Conservation (phyloP, 192 early-diverging fungal species). For the Rhizophagus sp. region DNA sequence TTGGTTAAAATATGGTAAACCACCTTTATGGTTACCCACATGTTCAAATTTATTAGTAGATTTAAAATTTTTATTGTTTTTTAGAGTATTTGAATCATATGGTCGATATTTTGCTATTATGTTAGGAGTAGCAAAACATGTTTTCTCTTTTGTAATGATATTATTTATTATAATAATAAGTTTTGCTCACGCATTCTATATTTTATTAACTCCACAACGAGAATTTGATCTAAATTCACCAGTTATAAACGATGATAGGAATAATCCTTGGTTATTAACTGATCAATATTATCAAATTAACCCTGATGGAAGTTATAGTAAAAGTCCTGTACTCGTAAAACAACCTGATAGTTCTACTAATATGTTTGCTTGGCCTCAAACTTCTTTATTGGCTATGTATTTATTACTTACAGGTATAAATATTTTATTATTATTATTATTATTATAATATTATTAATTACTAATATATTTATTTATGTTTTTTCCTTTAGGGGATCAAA, state of each 20-base stretch:
- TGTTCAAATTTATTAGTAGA: not conserved
- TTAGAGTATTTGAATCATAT: constrained; percentile 13
- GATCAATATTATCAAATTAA: too few species aligned
- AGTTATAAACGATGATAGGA: not conserved
- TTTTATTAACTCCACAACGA: not conserved
- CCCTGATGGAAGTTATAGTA: not conserved
- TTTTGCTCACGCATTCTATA: constrained; percentile 6
- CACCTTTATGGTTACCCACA: constrained; percentile 4
- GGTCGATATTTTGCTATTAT: constrained; percentile 18
- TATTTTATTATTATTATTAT: not conserved
- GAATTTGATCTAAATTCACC: too few species aligned
- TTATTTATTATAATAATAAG: not conserved
- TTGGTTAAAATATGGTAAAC: not conserved
- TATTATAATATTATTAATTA: not conserved
- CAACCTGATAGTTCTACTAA: not conserved
- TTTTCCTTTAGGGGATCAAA: not conserved
- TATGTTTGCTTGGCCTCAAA: not conserved
- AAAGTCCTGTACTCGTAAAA: not conserved
- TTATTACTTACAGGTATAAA: not conserved
- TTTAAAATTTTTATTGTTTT: constrained; percentile 12
- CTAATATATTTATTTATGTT: not conserved
- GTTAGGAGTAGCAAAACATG: not conserved
- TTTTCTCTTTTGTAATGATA: constrained; percentile 13
- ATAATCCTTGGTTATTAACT: not conserved
- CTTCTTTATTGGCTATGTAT: not conserved